Evolutionary conservation across 1,284 basidiomycete species (phyloP).

Genomic region (Ceratobasidium sp.): DNA sequence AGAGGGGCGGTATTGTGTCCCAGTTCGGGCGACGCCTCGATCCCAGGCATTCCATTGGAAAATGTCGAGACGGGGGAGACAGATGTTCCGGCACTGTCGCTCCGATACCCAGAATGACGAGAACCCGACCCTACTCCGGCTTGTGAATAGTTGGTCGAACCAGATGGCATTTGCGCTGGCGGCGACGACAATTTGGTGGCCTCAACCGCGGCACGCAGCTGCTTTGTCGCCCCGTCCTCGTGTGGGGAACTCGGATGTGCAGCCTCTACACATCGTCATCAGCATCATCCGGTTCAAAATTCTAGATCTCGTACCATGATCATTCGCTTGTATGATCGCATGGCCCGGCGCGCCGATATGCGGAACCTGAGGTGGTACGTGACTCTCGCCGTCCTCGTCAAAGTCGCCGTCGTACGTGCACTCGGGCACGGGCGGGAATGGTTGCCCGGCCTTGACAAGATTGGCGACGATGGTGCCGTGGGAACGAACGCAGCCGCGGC

Average conservation of each 20-base stretch:
- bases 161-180: background rate
- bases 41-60: conserved; percentile 22
- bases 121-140: background rate
- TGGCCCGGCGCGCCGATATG: conserved; percentile 36
- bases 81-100: conserved; percentile 26
- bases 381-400: conserved; percentile 30
- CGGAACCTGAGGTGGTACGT: conserved; percentile 8
- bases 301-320: background rate
- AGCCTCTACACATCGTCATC: too few species aligned
- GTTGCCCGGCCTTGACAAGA: conserved; percentile 38
- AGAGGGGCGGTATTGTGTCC: conserved; percentile 9
- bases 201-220: conserved; percentile 13
- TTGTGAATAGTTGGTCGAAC: conserved; percentile 10
- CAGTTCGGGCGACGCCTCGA: conserved; percentile 19
- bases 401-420: conserved; percentile 39
- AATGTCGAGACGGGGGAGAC: conserved; percentile 30
- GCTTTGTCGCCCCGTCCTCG: conserved; percentile 6
- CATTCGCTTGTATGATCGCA: conserved; percentile 6
- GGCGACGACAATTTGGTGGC: conserved; percentile 6
- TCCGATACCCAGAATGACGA: conserved; percentile 5
- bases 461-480: conserved; percentile 39
- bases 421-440: conserved; percentile 35
- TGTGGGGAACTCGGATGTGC: background rate
- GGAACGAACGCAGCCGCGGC: conserved; percentile 41
- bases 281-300: too few species aligned